Percentiles rank a stretch among this genome's conserved stretches.
These are phyloP conservation scores for Eimeria sp. DNA, from an alignment of 169 alveolate genomes.

Conservation along the genomic window DNA sequence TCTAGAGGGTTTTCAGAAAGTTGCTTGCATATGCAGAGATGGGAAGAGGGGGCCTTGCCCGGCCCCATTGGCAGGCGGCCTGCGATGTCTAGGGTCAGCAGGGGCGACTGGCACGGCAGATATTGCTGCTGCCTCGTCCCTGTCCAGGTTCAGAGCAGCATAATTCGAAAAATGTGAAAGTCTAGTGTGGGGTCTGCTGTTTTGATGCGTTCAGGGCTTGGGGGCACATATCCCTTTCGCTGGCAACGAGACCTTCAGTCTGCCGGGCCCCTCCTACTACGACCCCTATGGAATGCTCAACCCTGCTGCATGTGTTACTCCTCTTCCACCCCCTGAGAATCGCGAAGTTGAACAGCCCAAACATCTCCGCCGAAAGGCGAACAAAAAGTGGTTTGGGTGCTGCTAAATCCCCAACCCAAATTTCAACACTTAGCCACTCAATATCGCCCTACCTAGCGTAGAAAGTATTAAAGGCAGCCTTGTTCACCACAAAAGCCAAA, in stretches of 20 bases:
- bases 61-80: not conserved
- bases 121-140: not conserved
- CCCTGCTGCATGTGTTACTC: slow-evolving; percentile 82
- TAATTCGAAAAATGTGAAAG: not conserved
- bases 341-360: slow-evolving; percentile 56
- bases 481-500: not conserved
- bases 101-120: not conserved
- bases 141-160: not conserved
- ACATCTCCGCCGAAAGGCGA: slow-evolving; percentile 54
- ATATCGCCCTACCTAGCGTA: not conserved
- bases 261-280: slow-evolving; percentile 81
- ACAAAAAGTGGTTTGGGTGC: slow-evolving; percentile 73
- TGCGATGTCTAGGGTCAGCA: not conserved
- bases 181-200: not conserved
- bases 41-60: not conserved
- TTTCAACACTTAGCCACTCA: not conserved
- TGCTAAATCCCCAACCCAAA: slow-evolving; percentile 9
- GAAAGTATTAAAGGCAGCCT: slow-evolving; percentile 8
- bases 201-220: slow-evolving; percentile 27
- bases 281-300: slow-evolving; percentile 83
- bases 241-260: not conserved
- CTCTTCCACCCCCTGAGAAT: slow-evolving; percentile 51
- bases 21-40: not conserved
- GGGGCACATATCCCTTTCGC: slow-evolving; percentile 27
- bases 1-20: not conserved